These are phyloP conservation scores for Aegilops umbellulata DNA, from an alignment of 176 grass and related monocot species.

Conservation along the genomic window DNA sequence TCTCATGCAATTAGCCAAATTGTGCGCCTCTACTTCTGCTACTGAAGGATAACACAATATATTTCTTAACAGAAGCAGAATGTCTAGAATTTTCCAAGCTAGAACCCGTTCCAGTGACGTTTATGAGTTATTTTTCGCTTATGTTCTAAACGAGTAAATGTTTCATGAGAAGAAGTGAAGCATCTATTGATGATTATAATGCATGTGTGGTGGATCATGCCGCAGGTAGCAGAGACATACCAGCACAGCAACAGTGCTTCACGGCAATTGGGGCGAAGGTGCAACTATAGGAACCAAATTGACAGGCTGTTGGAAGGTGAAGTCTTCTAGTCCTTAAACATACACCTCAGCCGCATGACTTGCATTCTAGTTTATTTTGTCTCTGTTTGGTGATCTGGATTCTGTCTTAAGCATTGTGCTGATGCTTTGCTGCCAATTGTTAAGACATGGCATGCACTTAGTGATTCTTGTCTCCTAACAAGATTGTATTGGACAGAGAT, in stretches of 20 bases:
- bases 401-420: background rate
- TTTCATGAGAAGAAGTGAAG: background rate
- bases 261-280: background rate
- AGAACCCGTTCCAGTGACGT: background rate
- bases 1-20: background rate
- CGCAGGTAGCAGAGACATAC: conserved; percentile 1
- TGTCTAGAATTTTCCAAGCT: background rate
- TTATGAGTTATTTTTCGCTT: background rate
- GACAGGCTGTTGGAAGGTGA: conserved; percentile 23
- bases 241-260: conserved; percentile 21
- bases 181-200: background rate
- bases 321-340: conserved; percentile 1
- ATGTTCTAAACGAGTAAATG: background rate
- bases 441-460: background rate
- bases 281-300: background rate
- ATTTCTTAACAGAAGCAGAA: background rate
- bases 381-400: background rate
- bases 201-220: background rate
- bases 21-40: background rate
- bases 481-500: conserved; percentile 3
- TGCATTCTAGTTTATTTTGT: background rate
- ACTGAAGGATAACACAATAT: background rate
- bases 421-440: conserved; percentile 1
- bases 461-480: conserved; percentile 18
- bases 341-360: background rate